Conservation (phyloP, 768 basidiomycete species). For the Podaxis sp. region DNA sequence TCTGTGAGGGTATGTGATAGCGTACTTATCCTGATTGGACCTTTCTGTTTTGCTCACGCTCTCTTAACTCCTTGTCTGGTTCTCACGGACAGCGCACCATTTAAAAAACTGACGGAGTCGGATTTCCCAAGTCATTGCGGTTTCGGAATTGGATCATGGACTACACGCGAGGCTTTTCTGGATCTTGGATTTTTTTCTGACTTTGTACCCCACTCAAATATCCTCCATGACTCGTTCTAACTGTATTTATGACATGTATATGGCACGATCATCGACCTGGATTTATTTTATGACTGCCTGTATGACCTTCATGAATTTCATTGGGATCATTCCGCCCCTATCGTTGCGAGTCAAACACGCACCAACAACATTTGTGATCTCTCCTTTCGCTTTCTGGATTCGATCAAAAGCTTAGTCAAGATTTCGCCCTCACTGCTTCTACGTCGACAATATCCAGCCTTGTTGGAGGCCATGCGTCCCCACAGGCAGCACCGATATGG, state of each 20-base stretch:
- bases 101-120: background rate
- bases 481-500: background rate
- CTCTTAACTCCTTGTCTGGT: background rate
- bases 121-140: background rate
- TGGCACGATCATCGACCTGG: too few relatives aligned
- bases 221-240: too few relatives aligned
- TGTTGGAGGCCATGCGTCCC: constrained; percentile 11
- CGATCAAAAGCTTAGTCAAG: constrained; percentile 6
- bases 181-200: too few relatives aligned
- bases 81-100: constrained; percentile 4
- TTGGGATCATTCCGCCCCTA: background rate
- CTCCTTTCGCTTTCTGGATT: background rate
- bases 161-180: too few relatives aligned
- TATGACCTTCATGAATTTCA: too few relatives aligned
- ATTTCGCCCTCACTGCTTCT: background rate
- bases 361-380: background rate
- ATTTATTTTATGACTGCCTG: too few relatives aligned
- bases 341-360: background rate
- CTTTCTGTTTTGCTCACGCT: background rate
- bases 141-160: too few relatives aligned
- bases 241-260: too few relatives aligned
- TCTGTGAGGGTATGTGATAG: constrained; percentile 27
- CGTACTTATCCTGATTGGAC: background rate
- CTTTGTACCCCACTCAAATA: too few relatives aligned
- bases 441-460: background rate